Conservation (phyloP, 2,329 filamentous ascomycete genomes). For the Colletotrichum chrysophilum region DNA sequence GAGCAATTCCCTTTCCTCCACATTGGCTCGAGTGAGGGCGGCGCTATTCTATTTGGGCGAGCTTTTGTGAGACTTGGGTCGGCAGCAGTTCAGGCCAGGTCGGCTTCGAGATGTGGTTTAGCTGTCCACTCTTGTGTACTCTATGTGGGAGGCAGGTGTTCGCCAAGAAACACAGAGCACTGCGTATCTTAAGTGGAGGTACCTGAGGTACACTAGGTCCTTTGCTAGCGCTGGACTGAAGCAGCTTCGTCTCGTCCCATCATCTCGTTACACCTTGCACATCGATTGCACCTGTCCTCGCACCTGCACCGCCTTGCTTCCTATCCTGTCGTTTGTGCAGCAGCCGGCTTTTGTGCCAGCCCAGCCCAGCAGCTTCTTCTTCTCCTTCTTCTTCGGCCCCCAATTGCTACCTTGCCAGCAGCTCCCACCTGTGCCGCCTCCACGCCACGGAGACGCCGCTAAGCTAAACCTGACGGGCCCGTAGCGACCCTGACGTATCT, state of each 20-base stretch:
- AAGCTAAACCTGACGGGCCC: background rate
- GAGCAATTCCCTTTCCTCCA: slow-evolving; percentile 4
- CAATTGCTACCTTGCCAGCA: background rate
- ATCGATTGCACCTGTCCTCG: background rate
- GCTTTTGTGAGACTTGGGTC: background rate
- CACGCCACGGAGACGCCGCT: slow-evolving; percentile 3
- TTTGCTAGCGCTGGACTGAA: background rate
- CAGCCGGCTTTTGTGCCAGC: background rate
- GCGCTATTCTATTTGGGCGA: background rate
- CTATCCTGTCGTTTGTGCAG: background rate
- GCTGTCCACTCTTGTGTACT: background rate
- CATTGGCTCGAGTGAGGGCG: background rate
- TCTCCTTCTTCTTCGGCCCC: background rate
- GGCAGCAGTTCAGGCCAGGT: background rate
- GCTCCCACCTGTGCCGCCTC: background rate
- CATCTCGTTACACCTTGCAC: background rate
- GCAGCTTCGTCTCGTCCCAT: background rate
- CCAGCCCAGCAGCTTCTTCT: background rate
- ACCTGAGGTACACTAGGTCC: background rate
- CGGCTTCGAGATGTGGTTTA: background rate
- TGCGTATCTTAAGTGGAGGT: background rate
- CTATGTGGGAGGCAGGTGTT: background rate
- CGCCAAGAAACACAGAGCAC: background rate
- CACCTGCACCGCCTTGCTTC: background rate
- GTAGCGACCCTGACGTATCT: slow-evolving; percentile 9